phyloP scores from a whole-genome alignment of 768 basidiomycete species.

The Leccinum sublutescens region DNA sequence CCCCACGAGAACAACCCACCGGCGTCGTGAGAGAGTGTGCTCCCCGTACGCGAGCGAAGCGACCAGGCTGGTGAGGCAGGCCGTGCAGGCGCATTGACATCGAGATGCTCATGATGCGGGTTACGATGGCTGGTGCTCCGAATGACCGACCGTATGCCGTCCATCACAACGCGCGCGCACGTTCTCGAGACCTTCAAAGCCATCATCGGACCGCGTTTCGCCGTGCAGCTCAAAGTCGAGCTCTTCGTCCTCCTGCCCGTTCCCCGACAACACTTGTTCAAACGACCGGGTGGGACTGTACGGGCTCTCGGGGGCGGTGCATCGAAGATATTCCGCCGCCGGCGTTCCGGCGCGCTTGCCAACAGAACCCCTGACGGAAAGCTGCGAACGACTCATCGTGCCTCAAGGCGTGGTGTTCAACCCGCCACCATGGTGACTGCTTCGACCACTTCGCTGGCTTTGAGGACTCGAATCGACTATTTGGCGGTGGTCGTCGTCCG shows the following conservation, averaged over 20 bases:
- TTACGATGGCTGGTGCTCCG: constrained; percentile 36
- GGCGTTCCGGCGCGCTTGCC: constrained; percentile 64
- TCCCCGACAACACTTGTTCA: constrained; percentile 43
- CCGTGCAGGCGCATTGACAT: constrained; percentile 48
- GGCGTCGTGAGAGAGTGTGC: constrained; percentile 66
- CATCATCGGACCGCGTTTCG: constrained; percentile 68
- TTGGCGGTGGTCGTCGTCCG: constrained; percentile 53
- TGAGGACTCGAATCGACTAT: constrained; percentile 57
- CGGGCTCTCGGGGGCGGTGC: constrained; percentile 72
- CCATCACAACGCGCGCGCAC: constrained; percentile 92
- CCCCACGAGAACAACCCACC: constrained; percentile 67
- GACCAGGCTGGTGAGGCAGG: constrained; percentile 85
- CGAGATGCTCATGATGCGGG: constrained; percentile 55
- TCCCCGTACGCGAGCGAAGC: constrained; percentile 78
- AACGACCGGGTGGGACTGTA: constrained; percentile 63
- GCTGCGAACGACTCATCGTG: constrained; percentile 73
- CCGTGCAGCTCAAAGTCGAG: constrained; percentile 84
- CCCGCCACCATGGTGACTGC: constrained; percentile 53
- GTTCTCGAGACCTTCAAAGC: constrained; percentile 92
- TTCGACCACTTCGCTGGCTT: constrained; percentile 71
- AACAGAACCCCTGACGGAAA: constrained; percentile 51
- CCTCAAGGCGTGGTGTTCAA: constrained; percentile 79
- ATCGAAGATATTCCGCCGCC: constrained; percentile 86
- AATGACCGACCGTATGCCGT: constrained; percentile 71
- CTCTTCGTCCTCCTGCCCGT: constrained; percentile 53